Base-by-base conservation (phyloP, 164 flowering plant species). In the Macadamia tetraphylla region DNA sequence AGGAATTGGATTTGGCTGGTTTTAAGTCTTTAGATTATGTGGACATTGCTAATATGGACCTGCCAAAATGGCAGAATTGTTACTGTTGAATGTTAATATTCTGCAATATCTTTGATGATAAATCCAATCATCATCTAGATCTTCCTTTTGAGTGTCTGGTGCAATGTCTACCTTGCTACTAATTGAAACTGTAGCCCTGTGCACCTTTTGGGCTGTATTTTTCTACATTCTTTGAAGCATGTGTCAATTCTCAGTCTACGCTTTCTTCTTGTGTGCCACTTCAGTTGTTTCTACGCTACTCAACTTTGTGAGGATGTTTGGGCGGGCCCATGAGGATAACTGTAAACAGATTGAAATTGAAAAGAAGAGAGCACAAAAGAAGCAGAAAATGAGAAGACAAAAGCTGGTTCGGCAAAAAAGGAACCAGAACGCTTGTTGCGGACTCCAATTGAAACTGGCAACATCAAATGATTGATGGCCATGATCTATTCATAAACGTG, bases 331-430 rank as follows among this genome's bases (percentile, higher is more conserved):
- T 57, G 88, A 88, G 11, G 95, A 94, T 60, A 94, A 92, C 81
- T 77, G 86, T 84, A 92, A 87, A 79, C 94, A 90, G 76, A 72
- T 78, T 59, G 97, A 90, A 80, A 72, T 79, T 51, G 96, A 94
- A 74, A 87, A 68, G 77, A 94, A 90, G 80, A 87, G 84, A 77
- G 81, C 83, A 17, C 87, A 73, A 77, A 91, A 84, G 93, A 86
- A 76, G 81, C 85, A 29, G 82, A 83, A 65, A 81, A 12, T 69
- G 89, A 82, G 63, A 87, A 85, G 71, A 53, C 60, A 70, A 88
- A 85, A 78, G 55, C 60, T 8, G 52, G 58, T 62, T 66, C 74
- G 71, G 65, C 81, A 46, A 72, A 64, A 51, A 80, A 75, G 60
- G 79, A 70, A 53, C 49, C 82, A 9, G 75, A 77, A 74, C 55